These are phyloP conservation scores for Brassica rapa DNA, from an alignment of 345 rosid species.

Conservation along the genomic window DNA sequence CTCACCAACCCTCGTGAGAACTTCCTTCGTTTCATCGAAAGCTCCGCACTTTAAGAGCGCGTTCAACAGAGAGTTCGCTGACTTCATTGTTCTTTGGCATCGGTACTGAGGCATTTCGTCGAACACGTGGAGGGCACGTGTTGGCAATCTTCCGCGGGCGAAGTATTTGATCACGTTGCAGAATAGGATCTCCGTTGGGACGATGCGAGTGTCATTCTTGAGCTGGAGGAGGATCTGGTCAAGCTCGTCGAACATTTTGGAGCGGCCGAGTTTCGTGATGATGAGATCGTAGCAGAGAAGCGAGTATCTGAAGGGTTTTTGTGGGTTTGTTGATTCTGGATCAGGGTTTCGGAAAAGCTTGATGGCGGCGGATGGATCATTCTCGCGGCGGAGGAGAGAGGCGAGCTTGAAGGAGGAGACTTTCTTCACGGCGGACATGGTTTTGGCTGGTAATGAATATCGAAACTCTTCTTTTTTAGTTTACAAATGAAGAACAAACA, in stretches of 20 bases:
- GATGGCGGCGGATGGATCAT: conserved; percentile 65
- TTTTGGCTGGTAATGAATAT: background rate
- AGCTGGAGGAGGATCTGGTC: conserved; percentile 61
- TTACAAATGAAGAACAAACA: background rate
- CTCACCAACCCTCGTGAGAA: conserved; percentile 43
- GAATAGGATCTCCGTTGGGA: conserved; percentile 59
- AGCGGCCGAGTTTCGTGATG: conserved; percentile 74
- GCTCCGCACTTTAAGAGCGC: conserved; percentile 49
- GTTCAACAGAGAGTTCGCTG: conserved; percentile 58
- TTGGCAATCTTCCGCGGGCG: conserved; percentile 53
- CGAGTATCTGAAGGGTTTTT: conserved; percentile 51
- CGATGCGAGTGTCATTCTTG: conserved; percentile 48
- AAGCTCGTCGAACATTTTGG: conserved; percentile 75
- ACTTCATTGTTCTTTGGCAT: conserved; percentile 54
- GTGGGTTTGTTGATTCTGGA: conserved; percentile 23
- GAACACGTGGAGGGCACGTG: conserved; percentile 56
- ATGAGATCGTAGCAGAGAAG: conserved; percentile 74
- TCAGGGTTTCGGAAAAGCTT: conserved; percentile 58
- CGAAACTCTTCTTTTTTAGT: background rate
- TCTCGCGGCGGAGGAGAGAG: conserved; percentile 68
- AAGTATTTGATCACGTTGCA: conserved; percentile 64
- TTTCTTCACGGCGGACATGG: conserved; percentile 43
- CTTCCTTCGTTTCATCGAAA: conserved; percentile 49
- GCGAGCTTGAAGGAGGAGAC: conserved; percentile 63
- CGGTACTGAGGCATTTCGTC: conserved; percentile 68